A percentile compares a stretch with the other conserved stretches of the same genome.
These are phyloP conservation scores for Speleostelium caveatum DNA, from an alignment of 78 protist genomes.

Conservation along the genomic window DNA sequence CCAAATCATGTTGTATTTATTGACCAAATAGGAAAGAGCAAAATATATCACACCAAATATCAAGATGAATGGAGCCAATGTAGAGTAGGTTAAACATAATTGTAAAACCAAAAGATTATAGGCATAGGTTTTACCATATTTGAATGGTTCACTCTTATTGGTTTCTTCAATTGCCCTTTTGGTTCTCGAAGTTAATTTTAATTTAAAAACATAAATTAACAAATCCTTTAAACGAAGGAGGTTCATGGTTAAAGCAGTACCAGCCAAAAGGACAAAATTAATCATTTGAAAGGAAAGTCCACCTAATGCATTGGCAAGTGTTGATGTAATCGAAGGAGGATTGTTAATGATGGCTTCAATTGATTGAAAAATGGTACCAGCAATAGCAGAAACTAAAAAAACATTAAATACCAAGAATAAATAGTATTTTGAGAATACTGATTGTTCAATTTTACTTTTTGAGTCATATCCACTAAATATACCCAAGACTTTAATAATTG, in stretches of 20 bases:
- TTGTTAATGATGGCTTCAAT: constrained; percentile 56
- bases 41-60: constrained; percentile 75
- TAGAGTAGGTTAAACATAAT: constrained; percentile 49
- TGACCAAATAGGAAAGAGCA: constrained; percentile 30
- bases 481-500: constrained; percentile 32
- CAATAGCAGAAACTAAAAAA: constrained; percentile 76
- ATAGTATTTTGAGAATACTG: constrained; percentile 68
- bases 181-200: constrained; percentile 33
- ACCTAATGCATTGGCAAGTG: constrained; percentile 50
- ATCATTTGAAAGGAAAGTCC: constrained; percentile 71
- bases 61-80: constrained; percentile 67
- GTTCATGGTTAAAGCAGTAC: constrained; percentile 9
- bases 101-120: constrained; percentile 16
- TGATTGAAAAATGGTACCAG: constrained; percentile 80
- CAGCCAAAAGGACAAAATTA: constrained; percentile 64
- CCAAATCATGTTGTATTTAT: constrained; percentile 75
- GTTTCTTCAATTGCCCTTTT: constrained; percentile 45
- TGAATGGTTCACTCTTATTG: constrained; percentile 4
- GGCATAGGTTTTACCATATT: constrained; percentile 38
- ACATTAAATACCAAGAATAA: constrained; percentile 77
- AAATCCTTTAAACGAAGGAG: constrained; percentile 14
- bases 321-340: constrained; percentile 26
- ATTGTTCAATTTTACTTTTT: constrained; percentile 9
- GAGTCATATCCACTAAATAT: constrained; percentile 38
- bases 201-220: background rate